Conservation (phyloP, 805 yeast genomes). For the Nakazawaea ambrosiae region DNA sequence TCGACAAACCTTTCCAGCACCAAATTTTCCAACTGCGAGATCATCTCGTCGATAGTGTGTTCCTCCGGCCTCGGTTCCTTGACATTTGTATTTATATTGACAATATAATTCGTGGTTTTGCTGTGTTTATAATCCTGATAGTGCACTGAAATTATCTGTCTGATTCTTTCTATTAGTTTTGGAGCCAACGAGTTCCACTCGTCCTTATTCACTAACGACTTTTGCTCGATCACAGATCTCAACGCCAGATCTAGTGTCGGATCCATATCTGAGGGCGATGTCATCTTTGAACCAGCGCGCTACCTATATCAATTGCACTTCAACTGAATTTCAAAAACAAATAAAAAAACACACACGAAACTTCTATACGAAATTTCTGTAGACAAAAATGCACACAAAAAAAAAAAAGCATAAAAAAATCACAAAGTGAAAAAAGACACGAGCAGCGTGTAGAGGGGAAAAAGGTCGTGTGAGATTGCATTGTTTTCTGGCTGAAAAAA, state of each 20-base stretch:
- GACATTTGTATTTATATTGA: constrained; percentile 5
- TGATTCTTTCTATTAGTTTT: neutral
- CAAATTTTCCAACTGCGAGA: neutral
- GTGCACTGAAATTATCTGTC: constrained; percentile 2
- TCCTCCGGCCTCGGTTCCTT: constrained; percentile 5
- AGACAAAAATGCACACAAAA: no score
- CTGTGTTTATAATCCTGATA: constrained; percentile 1
- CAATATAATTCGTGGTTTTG: constrained; percentile 5
- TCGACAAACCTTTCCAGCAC: constrained; percentile 1
- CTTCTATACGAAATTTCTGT: no score
- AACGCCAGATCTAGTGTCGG: constrained; percentile 1
- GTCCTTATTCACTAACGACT: neutral
- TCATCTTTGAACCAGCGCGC: no score
- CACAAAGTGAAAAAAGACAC: no score
- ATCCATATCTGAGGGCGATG: constrained; percentile 8
- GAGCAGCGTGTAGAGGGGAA: no score
- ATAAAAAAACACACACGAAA: no score
- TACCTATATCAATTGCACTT: no score
- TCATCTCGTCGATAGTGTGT: neutral
- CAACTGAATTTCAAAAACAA: no score
- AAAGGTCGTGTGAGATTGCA: no score
- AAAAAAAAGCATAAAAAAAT: no score
- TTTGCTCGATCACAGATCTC: neutral
- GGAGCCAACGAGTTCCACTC: constrained; percentile 1
- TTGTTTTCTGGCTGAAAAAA: no score